phyloP scores from a whole-genome alignment of 257 asterid species.

The Solanum neorickii region DNA sequence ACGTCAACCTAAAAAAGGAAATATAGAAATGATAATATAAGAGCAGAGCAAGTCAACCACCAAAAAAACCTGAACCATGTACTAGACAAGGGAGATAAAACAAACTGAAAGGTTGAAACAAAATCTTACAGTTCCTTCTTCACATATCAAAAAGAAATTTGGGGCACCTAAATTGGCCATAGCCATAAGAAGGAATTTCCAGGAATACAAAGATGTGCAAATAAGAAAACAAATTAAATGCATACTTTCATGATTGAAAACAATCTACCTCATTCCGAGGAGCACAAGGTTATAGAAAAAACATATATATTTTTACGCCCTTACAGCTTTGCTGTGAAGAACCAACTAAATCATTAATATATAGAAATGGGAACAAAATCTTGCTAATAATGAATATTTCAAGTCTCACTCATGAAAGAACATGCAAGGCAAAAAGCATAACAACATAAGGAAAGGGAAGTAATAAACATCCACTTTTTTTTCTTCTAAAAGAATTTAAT shows the following conservation, averaged over 20 bases:
- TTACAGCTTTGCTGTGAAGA: background rate
- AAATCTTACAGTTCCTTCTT: background rate
- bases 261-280: background rate
- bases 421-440: background rate
- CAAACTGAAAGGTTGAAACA: background rate
- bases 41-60: background rate
- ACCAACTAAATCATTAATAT: background rate
- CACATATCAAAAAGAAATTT: background rate
- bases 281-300: background rate
- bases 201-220: background rate
- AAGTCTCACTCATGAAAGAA: background rate
- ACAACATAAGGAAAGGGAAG: background rate
- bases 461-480: background rate
- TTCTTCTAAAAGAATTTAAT: background rate
- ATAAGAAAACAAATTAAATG: background rate
- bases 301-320: background rate
- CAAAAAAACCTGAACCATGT: background rate
- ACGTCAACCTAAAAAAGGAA: conserved; percentile 41
- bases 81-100: background rate
- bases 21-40: background rate
- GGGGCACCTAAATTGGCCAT: background rate
- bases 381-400: background rate
- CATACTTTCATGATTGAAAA: background rate
- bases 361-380: background rate
- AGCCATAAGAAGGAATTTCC: background rate